Conservation (phyloP, 2,329 filamentous ascomycete species). For the Fusarium ramigenum region DNA sequence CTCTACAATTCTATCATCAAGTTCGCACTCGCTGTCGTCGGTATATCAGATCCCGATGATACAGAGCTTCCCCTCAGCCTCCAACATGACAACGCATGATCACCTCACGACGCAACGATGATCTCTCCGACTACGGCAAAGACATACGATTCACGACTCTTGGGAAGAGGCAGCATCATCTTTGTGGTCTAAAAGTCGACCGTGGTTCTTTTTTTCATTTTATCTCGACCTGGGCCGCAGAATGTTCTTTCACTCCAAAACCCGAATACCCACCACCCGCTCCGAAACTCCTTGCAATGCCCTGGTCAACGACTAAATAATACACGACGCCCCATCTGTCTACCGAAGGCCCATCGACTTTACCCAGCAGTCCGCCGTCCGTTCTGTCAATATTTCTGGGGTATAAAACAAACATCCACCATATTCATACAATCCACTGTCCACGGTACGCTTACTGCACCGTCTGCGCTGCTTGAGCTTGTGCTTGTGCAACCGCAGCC, state of each 20-base stretch:
- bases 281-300: constrained; percentile 53
- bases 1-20: too few relatives aligned
- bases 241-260: constrained; percentile 41
- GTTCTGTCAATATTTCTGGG: constrained; percentile 29
- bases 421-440: constrained; percentile 40
- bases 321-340: constrained; percentile 22
- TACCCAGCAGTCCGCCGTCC: constrained; percentile 18
- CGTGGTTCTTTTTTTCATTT: constrained; percentile 35
- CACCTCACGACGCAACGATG: constrained; percentile 3
- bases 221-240: constrained; percentile 38
- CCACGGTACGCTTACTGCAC: constrained; percentile 14
- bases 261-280: constrained; percentile 40
- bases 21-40: not conserved
- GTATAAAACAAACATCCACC: constrained; percentile 42
- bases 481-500: constrained; percentile 32
- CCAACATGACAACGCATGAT: constrained; percentile 21
- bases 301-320: constrained; percentile 42
- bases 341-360: not conserved
- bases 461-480: constrained; percentile 34
- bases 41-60: constrained; percentile 1
- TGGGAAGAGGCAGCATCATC: not conserved
- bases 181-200: constrained; percentile 31
- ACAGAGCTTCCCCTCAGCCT: constrained; percentile 33
- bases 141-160: not conserved
- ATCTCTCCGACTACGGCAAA: not conserved